These are phyloP conservation scores for Zymoseptoria pseudotritici DNA, from an alignment of 2,329 filamentous ascomycete genomes.

Conservation along the genomic window DNA sequence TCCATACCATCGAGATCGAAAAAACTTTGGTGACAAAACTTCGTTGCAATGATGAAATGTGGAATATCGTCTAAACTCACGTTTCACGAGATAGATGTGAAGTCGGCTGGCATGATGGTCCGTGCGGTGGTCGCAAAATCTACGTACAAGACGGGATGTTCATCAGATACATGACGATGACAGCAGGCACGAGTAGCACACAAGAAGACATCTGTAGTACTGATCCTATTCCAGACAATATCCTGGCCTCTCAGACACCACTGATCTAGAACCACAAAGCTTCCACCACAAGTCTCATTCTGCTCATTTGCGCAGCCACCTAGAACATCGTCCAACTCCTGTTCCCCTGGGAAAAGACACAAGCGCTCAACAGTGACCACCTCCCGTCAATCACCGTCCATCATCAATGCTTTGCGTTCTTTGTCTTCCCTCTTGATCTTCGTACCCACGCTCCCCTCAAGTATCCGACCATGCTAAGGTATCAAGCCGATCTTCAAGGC, in stretches of 20 bases:
- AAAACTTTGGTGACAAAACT: too few species aligned
- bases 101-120: not conserved
- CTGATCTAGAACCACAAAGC: not conserved
- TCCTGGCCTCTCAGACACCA: not conserved
- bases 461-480: not conserved
- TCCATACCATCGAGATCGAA: not conserved
- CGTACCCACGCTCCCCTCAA: not conserved
- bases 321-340: not conserved
- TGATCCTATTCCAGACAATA: not conserved
- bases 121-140: not conserved
- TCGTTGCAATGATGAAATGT: too few species aligned
- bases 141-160: too few species aligned
- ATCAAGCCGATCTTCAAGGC: too few species aligned
- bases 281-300: not conserved
- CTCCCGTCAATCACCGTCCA: not conserved
- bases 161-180: too few species aligned
- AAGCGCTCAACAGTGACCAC: not conserved
- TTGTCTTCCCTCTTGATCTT: not conserved
- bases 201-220: not conserved
- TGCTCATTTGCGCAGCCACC: too few species aligned
- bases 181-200: not conserved
- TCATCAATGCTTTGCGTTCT: not conserved
- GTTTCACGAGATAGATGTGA: not conserved
- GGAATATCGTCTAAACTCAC: too few species aligned
- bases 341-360: not conserved